These are phyloP conservation scores for Tilletia indica DNA, from an alignment of 1,284 basidiomycete genomes.

Conservation along the genomic window DNA sequence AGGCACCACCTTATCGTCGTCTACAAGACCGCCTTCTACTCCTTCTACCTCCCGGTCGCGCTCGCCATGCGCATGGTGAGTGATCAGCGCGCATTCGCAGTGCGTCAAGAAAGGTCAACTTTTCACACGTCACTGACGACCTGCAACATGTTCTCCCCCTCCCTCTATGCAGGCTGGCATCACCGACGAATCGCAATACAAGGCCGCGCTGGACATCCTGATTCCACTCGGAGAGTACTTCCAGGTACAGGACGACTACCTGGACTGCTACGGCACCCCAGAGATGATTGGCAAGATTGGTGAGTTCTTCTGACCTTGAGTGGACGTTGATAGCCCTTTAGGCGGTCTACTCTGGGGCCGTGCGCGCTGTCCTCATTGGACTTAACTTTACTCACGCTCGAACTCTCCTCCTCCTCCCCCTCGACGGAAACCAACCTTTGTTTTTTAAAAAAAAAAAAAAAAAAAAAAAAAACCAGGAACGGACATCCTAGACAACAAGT, in stretches of 20 bases:
- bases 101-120: neutral
- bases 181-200: conserved; percentile 71
- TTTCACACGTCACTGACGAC: neutral
- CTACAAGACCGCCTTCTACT: conserved; percentile 98
- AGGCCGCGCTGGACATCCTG: conserved; percentile 77
- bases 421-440: neutral
- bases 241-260: conserved; percentile 97
- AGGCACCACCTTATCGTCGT: conserved; percentile 90
- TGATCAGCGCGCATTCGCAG: conserved; percentile 17
- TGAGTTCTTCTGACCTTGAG: neutral
- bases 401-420: neutral
- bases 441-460: no score
- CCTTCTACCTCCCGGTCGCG: conserved; percentile 96
- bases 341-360: no score
- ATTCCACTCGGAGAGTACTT: conserved; percentile 96
- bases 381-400: no score
- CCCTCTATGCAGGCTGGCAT: conserved; percentile 62
- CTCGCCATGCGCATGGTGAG: conserved; percentile 75
- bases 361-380: no score
- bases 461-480: conserved; percentile 71
- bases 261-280: conserved; percentile 86
- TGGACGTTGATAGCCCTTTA: no score
- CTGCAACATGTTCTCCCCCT: neutral
- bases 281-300: conserved; percentile 83
- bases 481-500: conserved; percentile 98